Evolutionary conservation across 2,329 filamentous ascomycete genomes (phyloP).

Genomic region (Trichoderma sp.): DNA sequence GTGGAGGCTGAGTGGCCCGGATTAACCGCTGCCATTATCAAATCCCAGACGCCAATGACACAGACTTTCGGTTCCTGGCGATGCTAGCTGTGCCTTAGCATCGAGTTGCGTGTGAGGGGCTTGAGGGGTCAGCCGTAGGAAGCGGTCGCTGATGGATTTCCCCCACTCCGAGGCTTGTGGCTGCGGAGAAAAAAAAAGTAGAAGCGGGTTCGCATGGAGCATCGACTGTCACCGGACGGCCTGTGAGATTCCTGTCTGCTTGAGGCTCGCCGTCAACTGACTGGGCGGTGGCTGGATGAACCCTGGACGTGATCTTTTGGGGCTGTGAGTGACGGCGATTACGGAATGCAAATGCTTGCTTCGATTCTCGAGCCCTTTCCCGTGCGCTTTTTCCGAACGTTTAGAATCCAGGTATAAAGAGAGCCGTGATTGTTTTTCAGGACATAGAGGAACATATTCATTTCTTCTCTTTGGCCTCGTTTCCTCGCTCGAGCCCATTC

Average conservation of each 20-base stretch:
- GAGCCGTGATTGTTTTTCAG: background rate
- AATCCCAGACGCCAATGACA: constrained; percentile 26
- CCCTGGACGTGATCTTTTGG: constrained; percentile 3
- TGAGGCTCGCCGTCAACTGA: constrained; percentile 13
- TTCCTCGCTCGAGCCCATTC: background rate
- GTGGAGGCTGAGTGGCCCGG: background rate
- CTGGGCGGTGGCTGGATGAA: constrained; percentile 12
- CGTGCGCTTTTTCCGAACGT: constrained; percentile 1
- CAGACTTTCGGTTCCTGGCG: constrained; percentile 27
- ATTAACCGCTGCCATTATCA: constrained; percentile 10
- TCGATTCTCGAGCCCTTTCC: background rate
- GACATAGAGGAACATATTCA: constrained; percentile 3
- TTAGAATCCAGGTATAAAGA: constrained; percentile 6
- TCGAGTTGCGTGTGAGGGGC: constrained; percentile 16
- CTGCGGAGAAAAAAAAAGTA: constrained; percentile 23
- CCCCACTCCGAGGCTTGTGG: constrained; percentile 14
- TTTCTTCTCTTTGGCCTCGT: background rate
- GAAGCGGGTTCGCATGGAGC: constrained; percentile 15
- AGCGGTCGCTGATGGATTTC: constrained; percentile 8
- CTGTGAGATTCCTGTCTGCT: background rate
- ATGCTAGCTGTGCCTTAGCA: constrained; percentile 18
- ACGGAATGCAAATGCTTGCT: constrained; percentile 8
- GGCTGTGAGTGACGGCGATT: constrained; percentile 20
- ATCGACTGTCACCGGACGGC: background rate
- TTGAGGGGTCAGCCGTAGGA: constrained; percentile 15